phyloP scores from a whole-genome alignment of 176 grass and related monocot genomes.

The Hordeum marinum region DNA sequence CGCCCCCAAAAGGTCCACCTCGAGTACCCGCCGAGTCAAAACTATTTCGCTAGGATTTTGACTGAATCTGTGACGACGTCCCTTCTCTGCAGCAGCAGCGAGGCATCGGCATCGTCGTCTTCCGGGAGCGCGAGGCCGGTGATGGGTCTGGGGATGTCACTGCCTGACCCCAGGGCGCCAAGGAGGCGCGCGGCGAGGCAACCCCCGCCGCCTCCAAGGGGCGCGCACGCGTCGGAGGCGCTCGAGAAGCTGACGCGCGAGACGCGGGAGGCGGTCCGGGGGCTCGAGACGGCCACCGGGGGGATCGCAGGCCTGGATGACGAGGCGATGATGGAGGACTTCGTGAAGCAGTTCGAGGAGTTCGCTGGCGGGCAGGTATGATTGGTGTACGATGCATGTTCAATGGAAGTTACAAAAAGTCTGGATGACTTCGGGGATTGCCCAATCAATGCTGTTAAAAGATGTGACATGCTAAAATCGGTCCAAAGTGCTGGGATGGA shows the following conservation, averaged over 20 bases:
- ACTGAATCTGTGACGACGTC: neutral
- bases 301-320: slow-evolving; percentile 44
- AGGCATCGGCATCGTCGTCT: slow-evolving; percentile 30
- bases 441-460: neutral
- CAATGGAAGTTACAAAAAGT: neutral
- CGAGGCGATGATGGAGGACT: slow-evolving; percentile 94
- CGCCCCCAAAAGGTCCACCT: slow-evolving; percentile 38
- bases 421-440: neutral
- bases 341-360: slow-evolving; percentile 98
- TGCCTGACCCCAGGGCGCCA: slow-evolving; percentile 61
- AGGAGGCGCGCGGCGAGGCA: slow-evolving; percentile 56
- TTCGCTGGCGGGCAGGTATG: slow-evolving; percentile 80
- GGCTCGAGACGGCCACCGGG: slow-evolving; percentile 73
- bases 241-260: slow-evolving; percentile 89
- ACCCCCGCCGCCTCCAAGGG: slow-evolving; percentile 10
- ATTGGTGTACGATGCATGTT: neutral
- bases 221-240: slow-evolving; percentile 70
- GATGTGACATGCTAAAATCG: neutral
- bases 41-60: neutral
- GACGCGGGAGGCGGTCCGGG: slow-evolving; percentile 79
- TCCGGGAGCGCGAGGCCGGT: slow-evolving; percentile 26
- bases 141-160: slow-evolving; percentile 54
- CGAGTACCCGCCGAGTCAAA: neutral
- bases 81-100: neutral
- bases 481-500: neutral